Percentiles rank a stretch among this genome's conserved stretches.
These are phyloP conservation scores for Erigeron canadensis DNA, from an alignment of 129 eudicot genomes.

Conservation along the genomic window DNA sequence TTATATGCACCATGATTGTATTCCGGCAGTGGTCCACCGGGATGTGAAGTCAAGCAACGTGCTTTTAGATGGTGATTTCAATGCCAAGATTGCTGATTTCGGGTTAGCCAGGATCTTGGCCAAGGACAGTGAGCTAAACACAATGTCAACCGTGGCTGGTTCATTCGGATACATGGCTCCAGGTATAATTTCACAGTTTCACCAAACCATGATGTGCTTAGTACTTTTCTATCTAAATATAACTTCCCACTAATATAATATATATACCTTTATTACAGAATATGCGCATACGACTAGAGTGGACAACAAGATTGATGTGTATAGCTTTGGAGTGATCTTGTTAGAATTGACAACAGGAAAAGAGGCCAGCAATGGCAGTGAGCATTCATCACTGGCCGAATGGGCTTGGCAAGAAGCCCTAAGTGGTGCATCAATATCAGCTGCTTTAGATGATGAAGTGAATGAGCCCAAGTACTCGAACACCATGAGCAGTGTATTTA, in stretches of 20 bases:
- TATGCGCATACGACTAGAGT: slow-evolving; percentile 62
- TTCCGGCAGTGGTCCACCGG: slow-evolving; percentile 70
- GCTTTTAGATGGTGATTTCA: slow-evolving; percentile 64
- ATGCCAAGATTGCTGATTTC: slow-evolving; percentile 94
- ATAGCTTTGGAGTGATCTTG: slow-evolving; percentile 84
- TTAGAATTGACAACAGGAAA: slow-evolving; percentile 79
- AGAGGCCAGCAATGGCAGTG: slow-evolving; percentile 62
- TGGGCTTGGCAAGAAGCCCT: slow-evolving; percentile 64
- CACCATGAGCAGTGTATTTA: slow-evolving; percentile 58
- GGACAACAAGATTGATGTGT: slow-evolving; percentile 76
- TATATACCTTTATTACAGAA: slow-evolving; percentile 35
- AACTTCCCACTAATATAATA: neutral
- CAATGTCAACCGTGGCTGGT: slow-evolving; percentile 71
- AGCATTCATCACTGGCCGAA: slow-evolving; percentile 52
- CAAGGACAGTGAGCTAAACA: slow-evolving; percentile 47
- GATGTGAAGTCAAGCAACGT: slow-evolving; percentile 84
- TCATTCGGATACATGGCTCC: slow-evolving; percentile 91
- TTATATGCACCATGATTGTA: slow-evolving; percentile 85
- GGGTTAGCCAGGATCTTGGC: slow-evolving; percentile 75
- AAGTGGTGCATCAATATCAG: slow-evolving; percentile 41
- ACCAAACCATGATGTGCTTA: neutral
- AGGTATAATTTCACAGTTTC: slow-evolving; percentile 38
- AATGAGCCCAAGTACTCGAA: slow-evolving; percentile 45
- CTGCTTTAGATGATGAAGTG: slow-evolving; percentile 51
- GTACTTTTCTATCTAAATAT: neutral